phyloP scores from a whole-genome alignment of 148 eudicot species.

The Rhododendron simsii region DNA sequence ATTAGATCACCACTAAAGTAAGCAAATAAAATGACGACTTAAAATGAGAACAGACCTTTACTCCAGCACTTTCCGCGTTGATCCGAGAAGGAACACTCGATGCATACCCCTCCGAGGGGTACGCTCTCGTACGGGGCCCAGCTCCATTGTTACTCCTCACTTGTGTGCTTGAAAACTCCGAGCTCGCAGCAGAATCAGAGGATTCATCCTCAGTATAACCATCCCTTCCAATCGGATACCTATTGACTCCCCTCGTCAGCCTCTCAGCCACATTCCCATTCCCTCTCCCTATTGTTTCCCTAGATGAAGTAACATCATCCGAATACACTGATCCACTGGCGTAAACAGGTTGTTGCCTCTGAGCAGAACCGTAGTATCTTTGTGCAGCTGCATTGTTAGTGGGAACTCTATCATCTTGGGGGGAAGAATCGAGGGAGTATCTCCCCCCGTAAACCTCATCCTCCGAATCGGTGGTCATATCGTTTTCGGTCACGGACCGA shows the following conservation, averaged over 20 bases:
- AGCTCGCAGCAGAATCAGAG: conserved; percentile 61
- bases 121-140: conserved; percentile 26
- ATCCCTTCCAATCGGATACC: conserved; percentile 36
- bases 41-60: conserved; percentile 40
- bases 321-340: conserved; percentile 63
- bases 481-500: conserved; percentile 52
- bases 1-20: background rate
- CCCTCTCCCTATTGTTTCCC: conserved; percentile 52
- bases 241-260: conserved; percentile 35
- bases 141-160: conserved; percentile 36
- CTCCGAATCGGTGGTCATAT: conserved; percentile 54
- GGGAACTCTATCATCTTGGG: conserved; percentile 54
- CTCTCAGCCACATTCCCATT: conserved; percentile 30
- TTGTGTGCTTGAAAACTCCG: conserved; percentile 62
- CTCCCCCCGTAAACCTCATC: conserved; percentile 72
- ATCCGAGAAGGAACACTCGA: conserved; percentile 44
- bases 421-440: conserved; percentile 76
- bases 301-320: conserved; percentile 77
- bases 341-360: conserved; percentile 32
- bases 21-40: background rate
- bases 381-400: conserved; percentile 16
- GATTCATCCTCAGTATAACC: conserved; percentile 51
- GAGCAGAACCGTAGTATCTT: conserved; percentile 31
- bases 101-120: conserved; percentile 41
- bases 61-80: conserved; percentile 22